phyloP scores from a whole-genome alignment of 1,284 basidiomycete species.

The Exsudoporus floridanus region DNA sequence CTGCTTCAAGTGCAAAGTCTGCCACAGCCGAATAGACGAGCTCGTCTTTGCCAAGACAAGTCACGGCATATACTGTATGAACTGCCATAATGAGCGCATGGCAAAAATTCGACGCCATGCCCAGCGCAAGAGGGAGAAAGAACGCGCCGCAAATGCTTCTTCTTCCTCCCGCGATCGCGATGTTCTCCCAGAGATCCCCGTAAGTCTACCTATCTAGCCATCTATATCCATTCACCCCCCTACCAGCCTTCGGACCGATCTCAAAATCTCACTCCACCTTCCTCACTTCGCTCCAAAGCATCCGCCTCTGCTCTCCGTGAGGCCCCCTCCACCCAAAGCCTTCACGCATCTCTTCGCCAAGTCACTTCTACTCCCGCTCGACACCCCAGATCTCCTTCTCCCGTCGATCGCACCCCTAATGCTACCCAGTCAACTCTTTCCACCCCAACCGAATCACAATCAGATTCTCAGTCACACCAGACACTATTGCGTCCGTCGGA shows the following conservation, averaged over 20 bases:
- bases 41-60: constrained; percentile 98
- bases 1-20: constrained; percentile 97
- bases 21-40: constrained; percentile 93
- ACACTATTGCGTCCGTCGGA: constrained; percentile 16
- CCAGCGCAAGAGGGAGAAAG: constrained; percentile 66
- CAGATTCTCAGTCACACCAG: constrained; percentile 2
- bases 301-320: constrained; percentile 29
- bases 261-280: constrained; percentile 5
- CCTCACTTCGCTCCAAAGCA: constrained; percentile 22
- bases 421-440: constrained; percentile 3
- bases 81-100: constrained; percentile 96
- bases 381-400: constrained; percentile 14
- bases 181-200: constrained; percentile 41
- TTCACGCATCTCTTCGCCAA: constrained; percentile 16
- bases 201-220: constrained; percentile 29
- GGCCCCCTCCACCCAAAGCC: constrained; percentile 25
- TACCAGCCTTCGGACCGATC: constrained; percentile 14
- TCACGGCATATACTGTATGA: constrained; percentile 99
- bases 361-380: constrained; percentile 2
- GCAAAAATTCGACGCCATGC: constrained; percentile 88
- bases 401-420: constrained; percentile 8
- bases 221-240: background rate
- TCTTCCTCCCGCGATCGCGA: constrained; percentile 47
- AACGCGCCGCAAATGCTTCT: constrained; percentile 42
- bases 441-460: constrained; percentile 13